These are phyloP conservation scores for Cytospora schulzeri DNA, from an alignment of 2,329 filamentous ascomycete species.

Conservation along the genomic window DNA sequence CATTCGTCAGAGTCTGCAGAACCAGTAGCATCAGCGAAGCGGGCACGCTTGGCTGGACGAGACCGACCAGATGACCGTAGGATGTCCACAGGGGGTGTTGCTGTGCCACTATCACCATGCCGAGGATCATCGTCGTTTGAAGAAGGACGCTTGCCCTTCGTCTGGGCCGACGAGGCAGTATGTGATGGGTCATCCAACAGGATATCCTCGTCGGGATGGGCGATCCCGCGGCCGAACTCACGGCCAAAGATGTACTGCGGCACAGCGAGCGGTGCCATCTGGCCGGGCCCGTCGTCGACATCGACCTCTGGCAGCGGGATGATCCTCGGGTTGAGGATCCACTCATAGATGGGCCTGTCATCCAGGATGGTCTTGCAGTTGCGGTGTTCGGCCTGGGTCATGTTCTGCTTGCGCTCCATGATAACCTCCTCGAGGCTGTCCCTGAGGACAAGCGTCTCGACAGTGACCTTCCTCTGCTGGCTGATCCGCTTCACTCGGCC, in stretches of 20 bases:
- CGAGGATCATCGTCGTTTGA: background rate
- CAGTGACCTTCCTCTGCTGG: conserved; percentile 75
- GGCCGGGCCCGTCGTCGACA: conserved; percentile 40
- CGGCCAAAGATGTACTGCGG: conserved; percentile 56
- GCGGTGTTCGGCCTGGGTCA: conserved; percentile 69
- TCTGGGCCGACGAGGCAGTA: background rate
- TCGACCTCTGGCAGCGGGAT: conserved; percentile 35
- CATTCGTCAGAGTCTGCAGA: background rate
- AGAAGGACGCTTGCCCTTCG: background rate
- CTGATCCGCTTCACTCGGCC: conserved; percentile 88
- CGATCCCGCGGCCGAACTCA: conserved; percentile 46
- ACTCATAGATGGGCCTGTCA: conserved; percentile 57
- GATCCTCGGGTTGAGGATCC: conserved; percentile 58
- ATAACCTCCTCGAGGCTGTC: conserved; percentile 86
- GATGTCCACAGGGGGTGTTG: background rate
- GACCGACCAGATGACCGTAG: no score
- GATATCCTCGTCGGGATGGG: conserved; percentile 51
- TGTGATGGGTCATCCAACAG: conserved; percentile 34
- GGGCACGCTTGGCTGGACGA: conserved; percentile 10
- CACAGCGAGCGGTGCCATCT: conserved; percentile 50
- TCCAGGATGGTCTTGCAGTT: conserved; percentile 60
- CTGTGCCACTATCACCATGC: background rate
- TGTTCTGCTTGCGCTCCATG: conserved; percentile 69
- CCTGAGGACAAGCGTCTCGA: conserved; percentile 81
- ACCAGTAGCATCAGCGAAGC: conserved; percentile 1